Evolutionary conservation across 345 rosid species (phyloP), one percentile per base, ranked within the genome.

Genomic region (Pistacia vera): DNA sequence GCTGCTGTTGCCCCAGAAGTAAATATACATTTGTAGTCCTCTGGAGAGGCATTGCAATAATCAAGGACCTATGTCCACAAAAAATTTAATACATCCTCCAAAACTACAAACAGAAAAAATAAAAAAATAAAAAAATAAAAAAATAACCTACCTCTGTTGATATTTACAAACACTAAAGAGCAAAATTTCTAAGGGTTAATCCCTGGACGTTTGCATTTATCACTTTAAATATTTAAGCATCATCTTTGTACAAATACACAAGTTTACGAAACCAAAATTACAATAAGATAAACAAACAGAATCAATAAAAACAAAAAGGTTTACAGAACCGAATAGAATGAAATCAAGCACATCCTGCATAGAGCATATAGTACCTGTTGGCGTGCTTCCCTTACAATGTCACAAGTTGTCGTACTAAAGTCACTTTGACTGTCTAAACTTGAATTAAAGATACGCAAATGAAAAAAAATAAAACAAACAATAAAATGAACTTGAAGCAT

Each of bases 1-100:
- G 94, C 98, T 76, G 98, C 94, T 30, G 98, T 93, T 66, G 98
- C 97, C 80, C 98, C 99, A n/a, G 97, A 90, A 72, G 99, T 93
- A 82, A 96, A 92, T 75, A 96, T 81, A 80, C 99, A 96, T 57
- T 77, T 91, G 79, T 93, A 96, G 72, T 91, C 90, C 82, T 87
- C 90, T 41, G 87, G 84, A 71, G 98, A 90, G 60, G 99, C 99
- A 87, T 89, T 96, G 85, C 79, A 96, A 77, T 86, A 87, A 64
- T 92, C 89, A 80, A 96, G 99, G 63, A 93, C 98, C 99, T 95
- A 74, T 68, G 14, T 71, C 59, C 68, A 54, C 17, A 54, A 49
- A 41, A 33, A 72, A 20, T 35, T 68, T 52, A 28, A 68, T 16
- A 48, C 49, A 8, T 80, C 36, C 64, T 33, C 58, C 54, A 30